phyloP scores from a whole-genome alignment of 2,329 filamentous ascomycete species.

The Arthrobotrys entomopaga region DNA sequence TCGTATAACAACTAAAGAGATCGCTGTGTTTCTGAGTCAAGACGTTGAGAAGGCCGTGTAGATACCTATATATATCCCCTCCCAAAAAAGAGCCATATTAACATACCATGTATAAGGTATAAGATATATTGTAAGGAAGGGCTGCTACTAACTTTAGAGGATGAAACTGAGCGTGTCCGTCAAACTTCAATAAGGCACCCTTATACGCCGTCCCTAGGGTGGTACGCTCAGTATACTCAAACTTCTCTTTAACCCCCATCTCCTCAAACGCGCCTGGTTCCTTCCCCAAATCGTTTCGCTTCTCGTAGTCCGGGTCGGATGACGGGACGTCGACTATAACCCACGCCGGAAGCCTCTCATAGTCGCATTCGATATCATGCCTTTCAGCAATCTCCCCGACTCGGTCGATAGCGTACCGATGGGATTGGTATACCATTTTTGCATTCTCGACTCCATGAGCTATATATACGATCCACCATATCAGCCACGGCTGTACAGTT shows the following conservation, averaged over 20 bases:
- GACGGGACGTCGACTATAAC: constrained; percentile 66
- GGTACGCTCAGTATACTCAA: constrained; percentile 61
- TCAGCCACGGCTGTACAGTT: too few relatives aligned
- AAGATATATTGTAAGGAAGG: neutral
- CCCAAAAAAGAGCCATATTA: too few relatives aligned
- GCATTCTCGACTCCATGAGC: constrained; percentile 67
- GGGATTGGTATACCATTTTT: constrained; percentile 66
- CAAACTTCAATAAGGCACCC: constrained; percentile 63
- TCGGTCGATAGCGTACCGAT: constrained; percentile 67
- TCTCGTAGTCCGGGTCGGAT: constrained; percentile 63
- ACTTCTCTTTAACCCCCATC: constrained; percentile 63
- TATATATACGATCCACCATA: neutral
- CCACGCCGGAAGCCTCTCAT: constrained; percentile 66
- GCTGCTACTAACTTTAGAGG: constrained; percentile 65
- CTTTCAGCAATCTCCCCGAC: constrained; percentile 66
- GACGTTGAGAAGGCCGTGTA: constrained; percentile 67
- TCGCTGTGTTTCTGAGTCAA: constrained; percentile 65
- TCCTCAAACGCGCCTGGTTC: constrained; percentile 65
- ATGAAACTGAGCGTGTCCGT: constrained; percentile 68
- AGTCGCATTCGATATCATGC: constrained; percentile 69
- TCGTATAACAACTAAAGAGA: constrained; percentile 67
- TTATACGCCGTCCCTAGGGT: constrained; percentile 65
- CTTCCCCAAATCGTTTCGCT: constrained; percentile 64
- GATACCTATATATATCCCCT: constrained; percentile 59
- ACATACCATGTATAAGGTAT: too few relatives aligned